Conservation (phyloP, 768 basidiomycete genomes). For the Rhodotorula kratochvilovae region DNA sequence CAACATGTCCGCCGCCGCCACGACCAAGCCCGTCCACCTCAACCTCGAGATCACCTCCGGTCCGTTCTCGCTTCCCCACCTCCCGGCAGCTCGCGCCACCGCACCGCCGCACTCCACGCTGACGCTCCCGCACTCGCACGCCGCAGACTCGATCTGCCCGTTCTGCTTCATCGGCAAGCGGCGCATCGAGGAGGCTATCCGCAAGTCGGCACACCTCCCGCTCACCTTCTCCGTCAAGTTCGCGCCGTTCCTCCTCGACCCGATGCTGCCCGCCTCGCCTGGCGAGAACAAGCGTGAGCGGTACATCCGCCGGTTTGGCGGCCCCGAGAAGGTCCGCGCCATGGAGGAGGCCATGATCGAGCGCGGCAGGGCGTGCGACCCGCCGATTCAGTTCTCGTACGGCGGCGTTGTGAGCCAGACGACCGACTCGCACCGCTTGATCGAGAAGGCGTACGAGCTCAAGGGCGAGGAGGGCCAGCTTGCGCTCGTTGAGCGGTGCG, state of each 20-base stretch:
- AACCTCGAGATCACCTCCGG: conserved; percentile 23
- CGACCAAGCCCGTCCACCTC: conserved; percentile 3
- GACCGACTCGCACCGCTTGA: conserved; percentile 61
- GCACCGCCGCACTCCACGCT: not conserved
- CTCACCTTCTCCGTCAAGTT: conserved; percentile 32
- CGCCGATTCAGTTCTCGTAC: conserved; percentile 39
- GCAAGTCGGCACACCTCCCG: conserved; percentile 18
- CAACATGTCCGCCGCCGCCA: conserved; percentile 12
- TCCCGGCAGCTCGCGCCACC: not conserved
- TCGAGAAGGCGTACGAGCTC: conserved; percentile 62
- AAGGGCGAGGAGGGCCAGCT: conserved; percentile 63
- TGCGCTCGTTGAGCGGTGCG: conserved; percentile 53
- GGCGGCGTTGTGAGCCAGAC: conserved; percentile 55
- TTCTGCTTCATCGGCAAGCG: conserved; percentile 39
- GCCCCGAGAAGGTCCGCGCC: conserved; percentile 22
- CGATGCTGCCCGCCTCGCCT: conserved; percentile 29
- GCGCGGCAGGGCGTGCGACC: conserved; percentile 16
- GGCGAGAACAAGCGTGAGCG: conserved; percentile 38
- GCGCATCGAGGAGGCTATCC: conserved; percentile 34
- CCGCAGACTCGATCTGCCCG: conserved; percentile 27
- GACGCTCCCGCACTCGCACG: not conserved
- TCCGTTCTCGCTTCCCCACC: not conserved
- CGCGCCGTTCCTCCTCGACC: conserved; percentile 42
- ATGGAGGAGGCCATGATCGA: conserved; percentile 39
- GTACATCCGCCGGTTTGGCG: conserved; percentile 38